These are phyloP conservation scores for Sungouiella thailandica DNA, from an alignment of 805 yeast genomes.

Conservation along the genomic window DNA sequence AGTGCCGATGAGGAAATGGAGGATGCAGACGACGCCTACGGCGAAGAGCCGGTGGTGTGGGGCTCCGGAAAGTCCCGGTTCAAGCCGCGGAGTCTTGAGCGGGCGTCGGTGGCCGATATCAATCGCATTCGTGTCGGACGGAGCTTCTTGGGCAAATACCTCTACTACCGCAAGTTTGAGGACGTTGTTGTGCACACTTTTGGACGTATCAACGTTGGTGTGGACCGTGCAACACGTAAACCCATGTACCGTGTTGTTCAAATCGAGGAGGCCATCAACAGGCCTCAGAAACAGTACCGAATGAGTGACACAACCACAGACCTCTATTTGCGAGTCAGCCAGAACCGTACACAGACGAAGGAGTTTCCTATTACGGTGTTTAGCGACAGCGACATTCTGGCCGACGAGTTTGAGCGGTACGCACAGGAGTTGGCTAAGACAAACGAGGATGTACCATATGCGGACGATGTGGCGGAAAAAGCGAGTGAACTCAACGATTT, in stretches of 20 bases:
- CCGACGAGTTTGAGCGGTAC: constrained; percentile 72
- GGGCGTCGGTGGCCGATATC: constrained; percentile 57
- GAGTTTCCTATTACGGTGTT: constrained; percentile 73
- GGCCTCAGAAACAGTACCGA: constrained; percentile 38
- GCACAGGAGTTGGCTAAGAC: constrained; percentile 54
- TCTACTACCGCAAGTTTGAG: constrained; percentile 79
- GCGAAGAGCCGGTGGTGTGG: constrained; percentile 33
- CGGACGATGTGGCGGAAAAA: constrained; percentile 61
- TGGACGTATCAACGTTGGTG: constrained; percentile 80
- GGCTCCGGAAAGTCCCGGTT: constrained; percentile 22
- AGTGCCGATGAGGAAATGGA: constrained; percentile 36
- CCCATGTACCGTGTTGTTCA: constrained; percentile 80
- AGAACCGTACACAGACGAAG: constrained; percentile 68
- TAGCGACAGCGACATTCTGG: constrained; percentile 69
- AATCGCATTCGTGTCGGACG: constrained; percentile 77
- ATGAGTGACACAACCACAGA: constrained; percentile 42
- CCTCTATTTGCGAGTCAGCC: constrained; percentile 66
- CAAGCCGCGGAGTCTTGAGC: constrained; percentile 26
- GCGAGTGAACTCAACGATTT: constrained; percentile 57
- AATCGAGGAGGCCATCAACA: constrained; percentile 57
- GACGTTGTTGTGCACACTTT: constrained; percentile 66
- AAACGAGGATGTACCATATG: constrained; percentile 53
- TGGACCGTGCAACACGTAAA: constrained; percentile 53
- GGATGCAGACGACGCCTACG: constrained; percentile 39
- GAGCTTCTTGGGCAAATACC: constrained; percentile 63